Percentiles rank a stretch among this genome's conserved stretches.
phyloP scores from a whole-genome alignment of 1,139 yeast species.

The Kodamaea anthophila region DNA sequence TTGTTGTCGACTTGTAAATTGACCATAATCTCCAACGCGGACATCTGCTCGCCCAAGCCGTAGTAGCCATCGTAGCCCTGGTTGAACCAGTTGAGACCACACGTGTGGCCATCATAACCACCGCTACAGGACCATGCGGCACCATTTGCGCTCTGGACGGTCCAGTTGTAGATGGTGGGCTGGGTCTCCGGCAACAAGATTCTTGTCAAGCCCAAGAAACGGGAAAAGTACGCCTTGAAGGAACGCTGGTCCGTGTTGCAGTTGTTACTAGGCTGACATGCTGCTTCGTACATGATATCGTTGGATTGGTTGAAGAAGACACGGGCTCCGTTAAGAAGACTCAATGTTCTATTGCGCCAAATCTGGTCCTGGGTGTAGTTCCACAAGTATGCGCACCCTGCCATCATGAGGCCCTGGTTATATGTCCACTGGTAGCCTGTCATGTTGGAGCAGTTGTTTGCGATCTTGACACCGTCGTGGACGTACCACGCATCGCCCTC shows the following conservation, averaged over 20 bases:
- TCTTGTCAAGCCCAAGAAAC: slow-evolving; percentile 58
- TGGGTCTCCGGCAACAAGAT: slow-evolving; percentile 48
- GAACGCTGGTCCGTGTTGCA: slow-evolving; percentile 77
- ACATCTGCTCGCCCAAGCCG: slow-evolving; percentile 77
- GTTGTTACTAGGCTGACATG: slow-evolving; percentile 45
- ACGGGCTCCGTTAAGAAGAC: slow-evolving; percentile 45
- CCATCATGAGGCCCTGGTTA: slow-evolving; percentile 67
- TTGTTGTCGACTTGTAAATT: slow-evolving; percentile 24
- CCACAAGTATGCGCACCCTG: slow-evolving; percentile 70
- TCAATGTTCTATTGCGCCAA: slow-evolving; percentile 53
- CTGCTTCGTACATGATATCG: slow-evolving; percentile 56
- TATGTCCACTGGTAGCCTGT: slow-evolving; percentile 65
- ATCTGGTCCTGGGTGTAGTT: slow-evolving; percentile 50
- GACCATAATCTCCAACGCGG: slow-evolving; percentile 62
- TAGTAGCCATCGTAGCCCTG: slow-evolving; percentile 54
- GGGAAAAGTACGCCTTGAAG: slow-evolving; percentile 66
- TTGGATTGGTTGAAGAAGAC: slow-evolving; percentile 37
- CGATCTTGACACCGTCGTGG: slow-evolving; percentile 67
- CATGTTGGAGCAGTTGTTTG: slow-evolving; percentile 48
- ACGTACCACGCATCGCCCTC: slow-evolving; percentile 32
- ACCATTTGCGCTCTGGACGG: slow-evolving; percentile 38
- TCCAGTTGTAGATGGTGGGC: slow-evolving; percentile 35
- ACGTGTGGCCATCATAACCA: slow-evolving; percentile 69
- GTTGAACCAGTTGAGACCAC: slow-evolving; percentile 62
- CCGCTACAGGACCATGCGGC: slow-evolving; percentile 62